Percentiles rank a stretch among this genome's conserved stretches.
phyloP scores from a whole-genome alignment of 306 rosid genomes.

The Coriaria nepalensis region DNA sequence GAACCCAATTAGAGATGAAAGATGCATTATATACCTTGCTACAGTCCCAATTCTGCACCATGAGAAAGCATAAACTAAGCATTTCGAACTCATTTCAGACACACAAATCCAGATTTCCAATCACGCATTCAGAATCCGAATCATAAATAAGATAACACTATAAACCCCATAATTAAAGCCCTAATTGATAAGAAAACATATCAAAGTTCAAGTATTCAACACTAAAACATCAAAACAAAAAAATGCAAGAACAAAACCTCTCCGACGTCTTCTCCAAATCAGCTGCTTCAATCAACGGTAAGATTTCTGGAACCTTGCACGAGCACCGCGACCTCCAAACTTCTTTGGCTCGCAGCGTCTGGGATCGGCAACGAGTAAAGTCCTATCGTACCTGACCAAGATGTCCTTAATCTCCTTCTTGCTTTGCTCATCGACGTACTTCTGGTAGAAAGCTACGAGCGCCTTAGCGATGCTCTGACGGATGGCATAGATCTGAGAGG shows the following conservation, averaged over 20 bases:
- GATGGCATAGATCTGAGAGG: constrained; percentile 41
- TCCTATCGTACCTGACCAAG: constrained; percentile 33
- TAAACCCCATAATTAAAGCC: too few species aligned
- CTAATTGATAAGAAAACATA: neutral
- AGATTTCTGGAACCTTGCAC: constrained; percentile 46
- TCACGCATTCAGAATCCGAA: too few species aligned
- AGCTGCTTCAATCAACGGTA: constrained; percentile 24
- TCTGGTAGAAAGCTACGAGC: constrained; percentile 38
- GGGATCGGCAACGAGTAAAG: constrained; percentile 41
- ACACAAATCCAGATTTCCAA: too few species aligned
- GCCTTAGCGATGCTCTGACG: constrained; percentile 49
- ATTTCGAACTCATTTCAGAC: too few species aligned
- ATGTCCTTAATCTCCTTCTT: constrained; percentile 55
- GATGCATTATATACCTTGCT: too few species aligned
- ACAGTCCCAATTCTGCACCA: too few species aligned
- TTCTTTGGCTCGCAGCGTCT: constrained; percentile 57
- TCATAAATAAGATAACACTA: too few species aligned
- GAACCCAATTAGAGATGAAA: too few species aligned
- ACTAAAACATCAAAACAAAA: neutral
- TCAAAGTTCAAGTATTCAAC: neutral
- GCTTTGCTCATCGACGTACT: constrained; percentile 50
- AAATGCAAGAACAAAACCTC: neutral
- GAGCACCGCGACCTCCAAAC: constrained; percentile 55
- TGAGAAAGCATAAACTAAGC: too few species aligned
- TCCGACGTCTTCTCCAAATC: too few species aligned